phyloP scores from a whole-genome alignment of 1,139 yeast species.

The Candida dubliniensis region DNA sequence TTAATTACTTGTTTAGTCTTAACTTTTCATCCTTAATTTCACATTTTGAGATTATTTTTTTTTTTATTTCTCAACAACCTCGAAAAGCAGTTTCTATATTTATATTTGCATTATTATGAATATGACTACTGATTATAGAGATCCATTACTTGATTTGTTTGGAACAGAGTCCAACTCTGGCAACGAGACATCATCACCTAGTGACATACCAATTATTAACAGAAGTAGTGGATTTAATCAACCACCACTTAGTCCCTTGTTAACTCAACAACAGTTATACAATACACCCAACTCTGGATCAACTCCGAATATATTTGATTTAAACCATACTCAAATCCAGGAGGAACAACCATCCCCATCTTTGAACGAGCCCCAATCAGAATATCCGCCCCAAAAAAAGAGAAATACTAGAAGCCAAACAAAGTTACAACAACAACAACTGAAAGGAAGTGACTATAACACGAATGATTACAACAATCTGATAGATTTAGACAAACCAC shows the following conservation, averaged over 20 bases:
- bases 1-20: no score
- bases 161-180: slow-evolving; percentile 4
- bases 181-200: not conserved
- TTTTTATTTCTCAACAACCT: no score
- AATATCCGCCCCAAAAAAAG: slow-evolving; percentile 1
- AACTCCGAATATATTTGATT: slow-evolving; percentile 1
- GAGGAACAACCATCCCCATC: slow-evolving; percentile 9
- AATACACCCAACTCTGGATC: slow-evolving; percentile 3
- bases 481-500: slow-evolving; percentile 2
- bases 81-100: not conserved
- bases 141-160: slow-evolving; percentile 12
- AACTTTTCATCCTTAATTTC: not conserved
- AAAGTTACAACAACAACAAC: not conserved
- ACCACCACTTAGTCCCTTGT: slow-evolving; percentile 15
- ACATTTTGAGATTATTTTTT: no score
- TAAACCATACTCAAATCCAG: slow-evolving; percentile 3
- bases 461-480: slow-evolving; percentile 4
- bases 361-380: not conserved
- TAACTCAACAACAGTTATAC: slow-evolving; percentile 14
- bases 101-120: slow-evolving; percentile 1
- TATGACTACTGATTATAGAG: slow-evolving; percentile 12
- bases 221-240: slow-evolving; percentile 19
- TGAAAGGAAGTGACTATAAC: slow-evolving; percentile 3
- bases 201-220: slow-evolving; percentile 38
- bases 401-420: slow-evolving; percentile 5